Evolutionary conservation across 257 asterid genomes (phyloP), one percentile per base, ranked within the genome.

Genomic region (Solanum infundibuliforme): DNA sequence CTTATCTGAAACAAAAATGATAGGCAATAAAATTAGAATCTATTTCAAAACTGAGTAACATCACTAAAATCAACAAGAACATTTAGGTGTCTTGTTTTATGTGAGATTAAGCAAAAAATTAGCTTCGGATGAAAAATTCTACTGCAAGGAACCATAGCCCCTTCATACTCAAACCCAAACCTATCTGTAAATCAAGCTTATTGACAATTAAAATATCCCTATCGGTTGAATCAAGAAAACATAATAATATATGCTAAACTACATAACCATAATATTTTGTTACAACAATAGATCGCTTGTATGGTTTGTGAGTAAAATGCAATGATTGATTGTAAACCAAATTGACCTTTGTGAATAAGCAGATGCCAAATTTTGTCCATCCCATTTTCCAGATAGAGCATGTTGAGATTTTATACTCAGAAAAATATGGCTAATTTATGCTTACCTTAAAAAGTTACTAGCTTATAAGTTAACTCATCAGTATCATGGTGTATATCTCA

Each of bases 1-100:
- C 99, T 95, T 88, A 97, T 97, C 99, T 97, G 98, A 43, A 84
- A 89, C 92, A 87, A 91, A 85, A 55, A 87, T 36, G 88, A 35
- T 27, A 20, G 85, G 69, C 85, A 82, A 82, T 82, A 82, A 82
- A 46, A 48, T 82, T 48, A 46, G 41, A 82, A 82, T 82, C 29
- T 29, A 48, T 48, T 29, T 82, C 60, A 29, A 82, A 82, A 81
- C 43, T 29, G 85, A 81, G 68, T 81, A 82, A 82, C 41, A 82
- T 48, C 66, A 82, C 43, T 29, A n/a, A 48, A 81, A 27, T 48
- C 85, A 48, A 48, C 41, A 29, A 82, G 69, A 48, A 16, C 23
- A 81, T 29, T 29, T 81, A 81, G 68, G 68, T 79, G 16, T 43
- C 66, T 27, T 79, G 25, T 82, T 48, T 48, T 48, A 29, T 31